Conservation (phyloP, 2,329 filamentous ascomycete genomes). For the Aspergillus sp. region DNA sequence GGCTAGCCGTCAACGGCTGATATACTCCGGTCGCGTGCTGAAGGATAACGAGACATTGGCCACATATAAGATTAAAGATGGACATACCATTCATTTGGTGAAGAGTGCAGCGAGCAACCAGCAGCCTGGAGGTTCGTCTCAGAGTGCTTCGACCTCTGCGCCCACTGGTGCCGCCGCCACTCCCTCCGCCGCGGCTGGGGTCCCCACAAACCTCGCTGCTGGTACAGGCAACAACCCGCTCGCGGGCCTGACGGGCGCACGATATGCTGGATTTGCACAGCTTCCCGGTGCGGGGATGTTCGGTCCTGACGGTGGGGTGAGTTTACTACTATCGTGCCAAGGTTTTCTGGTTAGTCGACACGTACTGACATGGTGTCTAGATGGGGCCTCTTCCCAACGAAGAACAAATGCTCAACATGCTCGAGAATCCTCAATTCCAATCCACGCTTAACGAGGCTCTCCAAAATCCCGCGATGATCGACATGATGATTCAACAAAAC, state of each 20-base stretch:
- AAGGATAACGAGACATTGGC: constrained; percentile 87
- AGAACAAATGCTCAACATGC: constrained; percentile 78
- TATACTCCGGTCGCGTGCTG: constrained; percentile 95
- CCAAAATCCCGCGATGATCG: constrained; percentile 89
- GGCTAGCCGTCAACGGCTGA: constrained; percentile 84
- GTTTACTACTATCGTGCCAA: constrained; percentile 37
- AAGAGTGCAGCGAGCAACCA: constrained; percentile 91
- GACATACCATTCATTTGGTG: constrained; percentile 94
- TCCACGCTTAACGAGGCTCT: constrained; percentile 91
- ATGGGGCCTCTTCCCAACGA: constrained; percentile 86
- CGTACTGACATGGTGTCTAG: constrained; percentile 46
- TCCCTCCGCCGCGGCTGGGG: constrained; percentile 38
- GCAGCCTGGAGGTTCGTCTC: constrained; percentile 55
- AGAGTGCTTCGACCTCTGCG: constrained; percentile 41
- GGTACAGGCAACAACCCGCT: constrained; percentile 78
- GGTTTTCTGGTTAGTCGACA: not conserved
- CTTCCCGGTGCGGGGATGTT: constrained; percentile 86
- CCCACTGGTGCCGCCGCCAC: constrained; percentile 30
- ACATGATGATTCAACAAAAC: constrained; percentile 91
- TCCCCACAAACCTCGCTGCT: constrained; percentile 49
- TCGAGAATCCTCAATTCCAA: constrained; percentile 83
- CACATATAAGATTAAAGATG: constrained; percentile 91
- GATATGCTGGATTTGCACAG: constrained; percentile 89
- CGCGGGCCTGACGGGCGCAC: constrained; percentile 84
- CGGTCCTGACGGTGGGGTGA: constrained; percentile 88